Evolutionary conservation across 2,329 filamentous ascomycete genomes (phyloP), one percentile per base, ranked within the genome.

Genomic region (Lecanicillium sp.): DNA sequence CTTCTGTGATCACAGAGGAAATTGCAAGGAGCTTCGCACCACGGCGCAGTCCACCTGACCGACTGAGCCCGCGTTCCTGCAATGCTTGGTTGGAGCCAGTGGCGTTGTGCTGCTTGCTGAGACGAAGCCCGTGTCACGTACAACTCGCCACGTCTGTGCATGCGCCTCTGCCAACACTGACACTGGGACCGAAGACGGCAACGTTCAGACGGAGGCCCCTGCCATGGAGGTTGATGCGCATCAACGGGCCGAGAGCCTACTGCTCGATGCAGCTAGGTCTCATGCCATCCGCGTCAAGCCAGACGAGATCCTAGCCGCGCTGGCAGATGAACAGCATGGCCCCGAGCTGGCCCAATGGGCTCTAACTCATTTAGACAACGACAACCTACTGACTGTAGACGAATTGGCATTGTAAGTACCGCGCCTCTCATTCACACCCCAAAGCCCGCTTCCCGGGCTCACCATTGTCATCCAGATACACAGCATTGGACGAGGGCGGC

Each of bases 301-400:
- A 12, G 59, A 69, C 40, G 57, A 61, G 27, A 52, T 71, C 29
- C 57, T 57, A 37, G 49, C 51, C 12, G 61, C 58, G 28, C 50
- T 71, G 28, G 43, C 51, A 11, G 60, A 68, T 39, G 46, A 49
- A 2, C 46, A 59, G 8, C 50, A 57, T 27, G 61, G 59, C 22
- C 48, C 57, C 4, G 52, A 55, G 4, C 57, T 72, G 33, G 52
- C 56, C 3, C 64, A 64, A 33, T 79, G 75, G 75, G 66, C 67
- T 13, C 53, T 59, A 19, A 52, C 61, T 45, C 69, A 74, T 49
- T 58, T 79, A 25, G 56, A 55, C 11, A 50, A 58, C 3, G 72
- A 77, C 44, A 74, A 71, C 18, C 60, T 79, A 11, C 57, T 79
- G 29, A 71, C 68, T 31, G 60, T 58, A 40, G 69, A 77, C 49